Conservation (phyloP, 345 rosid genomes). For the Bruguiera sexangula region DNA sequence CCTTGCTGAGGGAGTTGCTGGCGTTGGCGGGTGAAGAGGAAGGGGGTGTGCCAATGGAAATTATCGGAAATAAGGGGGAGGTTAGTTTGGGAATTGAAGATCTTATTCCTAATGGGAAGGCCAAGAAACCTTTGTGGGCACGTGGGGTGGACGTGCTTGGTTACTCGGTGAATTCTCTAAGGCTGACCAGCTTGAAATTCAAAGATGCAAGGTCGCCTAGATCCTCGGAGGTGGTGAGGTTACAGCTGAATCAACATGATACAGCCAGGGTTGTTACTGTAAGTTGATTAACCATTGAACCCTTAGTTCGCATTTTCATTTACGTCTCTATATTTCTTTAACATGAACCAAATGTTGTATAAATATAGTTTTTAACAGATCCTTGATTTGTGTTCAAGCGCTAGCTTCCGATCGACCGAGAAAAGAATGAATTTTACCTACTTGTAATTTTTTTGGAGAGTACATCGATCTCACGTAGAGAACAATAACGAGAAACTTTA, state of each 20-base stretch:
- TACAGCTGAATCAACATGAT: constrained; percentile 24
- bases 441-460: too few relatives aligned
- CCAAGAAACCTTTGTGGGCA: constrained; percentile 37
- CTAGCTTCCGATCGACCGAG: too few relatives aligned
- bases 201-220: constrained; percentile 34
- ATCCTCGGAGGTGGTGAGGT: constrained; percentile 38
- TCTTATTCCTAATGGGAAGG: constrained; percentile 30
- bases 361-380: too few relatives aligned
- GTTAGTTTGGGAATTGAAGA: constrained; percentile 36
- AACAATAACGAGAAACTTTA: too few relatives aligned
- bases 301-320: too few relatives aligned
- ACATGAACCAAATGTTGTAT: too few relatives aligned
- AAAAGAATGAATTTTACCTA: too few relatives aligned
- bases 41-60: not conserved
- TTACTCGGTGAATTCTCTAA: constrained; percentile 40
- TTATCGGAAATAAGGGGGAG: constrained; percentile 15
- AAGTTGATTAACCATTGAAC: not conserved
- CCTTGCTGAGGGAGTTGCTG: constrained; percentile 32
- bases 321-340: too few relatives aligned
- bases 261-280: constrained; percentile 28
- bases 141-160: constrained; percentile 42
- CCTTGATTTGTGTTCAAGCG: too few relatives aligned
- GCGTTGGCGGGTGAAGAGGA: constrained; percentile 10
- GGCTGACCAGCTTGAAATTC: constrained; percentile 38
- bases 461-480: too few relatives aligned